Percentiles rank a stretch among this genome's conserved stretches.
phyloP scores from a whole-genome alignment of 305 asterid genomes.

The Stenogyne calaminthoides region DNA sequence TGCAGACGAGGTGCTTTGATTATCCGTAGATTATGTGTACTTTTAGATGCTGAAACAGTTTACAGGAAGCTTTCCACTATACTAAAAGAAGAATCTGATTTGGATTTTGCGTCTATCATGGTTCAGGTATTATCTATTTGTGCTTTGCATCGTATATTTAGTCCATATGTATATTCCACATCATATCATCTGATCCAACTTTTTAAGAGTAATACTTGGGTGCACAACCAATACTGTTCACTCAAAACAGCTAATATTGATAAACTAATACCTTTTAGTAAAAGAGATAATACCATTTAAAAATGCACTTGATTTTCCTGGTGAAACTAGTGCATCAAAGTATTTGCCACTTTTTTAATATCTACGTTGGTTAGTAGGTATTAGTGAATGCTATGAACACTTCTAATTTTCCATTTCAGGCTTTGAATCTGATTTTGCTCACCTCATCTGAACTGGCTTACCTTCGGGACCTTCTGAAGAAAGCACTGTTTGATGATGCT shows the following conservation, averaged over 20 bases:
- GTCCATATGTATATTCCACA: slow-evolving; percentile 3
- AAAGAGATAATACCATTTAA: too few species aligned
- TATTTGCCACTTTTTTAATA: neutral
- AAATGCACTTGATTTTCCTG: too few species aligned
- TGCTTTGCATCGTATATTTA: slow-evolving; percentile 11
- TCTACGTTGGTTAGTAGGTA: slow-evolving; percentile 21
- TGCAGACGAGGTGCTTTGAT: slow-evolving; percentile 98
- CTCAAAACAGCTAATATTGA: too few species aligned
- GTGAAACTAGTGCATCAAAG: too few species aligned
- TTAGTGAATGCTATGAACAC: slow-evolving; percentile 5
- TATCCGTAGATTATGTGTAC: slow-evolving; percentile 89
- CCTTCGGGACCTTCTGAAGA: slow-evolving; percentile 80
- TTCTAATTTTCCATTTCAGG: slow-evolving; percentile 55
- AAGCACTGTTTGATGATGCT: slow-evolving; percentile 68
- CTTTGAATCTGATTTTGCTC: slow-evolving; percentile 95
- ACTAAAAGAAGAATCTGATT: slow-evolving; percentile 88
- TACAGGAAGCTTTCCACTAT: slow-evolving; percentile 90
- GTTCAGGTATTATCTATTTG: slow-evolving; percentile 69
- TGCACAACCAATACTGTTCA: too few species aligned
- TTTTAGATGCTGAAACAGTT: slow-evolving; percentile 89
- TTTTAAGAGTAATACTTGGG: neutral
- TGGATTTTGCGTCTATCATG: slow-evolving; percentile 92
- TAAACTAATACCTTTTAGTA: too few species aligned
- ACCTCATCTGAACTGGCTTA: slow-evolving; percentile 92
- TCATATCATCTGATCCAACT: neutral